Conservation (phyloP, 768 basidiomycete genomes). For the Mycena crocata region DNA sequence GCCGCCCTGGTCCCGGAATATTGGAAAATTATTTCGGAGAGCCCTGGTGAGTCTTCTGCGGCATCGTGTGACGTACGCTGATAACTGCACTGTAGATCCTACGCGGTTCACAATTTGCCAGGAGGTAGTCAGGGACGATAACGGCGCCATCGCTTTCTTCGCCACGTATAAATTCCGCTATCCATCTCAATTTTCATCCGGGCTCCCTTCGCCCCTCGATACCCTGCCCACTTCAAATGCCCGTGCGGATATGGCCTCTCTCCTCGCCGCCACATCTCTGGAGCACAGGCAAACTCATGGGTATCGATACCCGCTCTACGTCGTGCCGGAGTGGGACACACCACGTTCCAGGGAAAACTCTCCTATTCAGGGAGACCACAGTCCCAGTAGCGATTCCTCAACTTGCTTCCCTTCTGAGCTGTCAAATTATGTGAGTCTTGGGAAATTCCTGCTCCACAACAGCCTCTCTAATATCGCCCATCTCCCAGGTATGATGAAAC, state of each 20-base stretch:
- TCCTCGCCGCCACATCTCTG: constrained; percentile 9
- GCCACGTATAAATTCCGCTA: constrained; percentile 71
- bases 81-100: constrained; percentile 63
- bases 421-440: constrained; percentile 48
- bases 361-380: constrained; percentile 29
- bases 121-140: constrained; percentile 60
- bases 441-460: constrained; percentile 17
- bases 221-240: constrained; percentile 24
- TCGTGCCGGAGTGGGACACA: constrained; percentile 12
- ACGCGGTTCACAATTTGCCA: constrained; percentile 75
- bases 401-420: constrained; percentile 45
- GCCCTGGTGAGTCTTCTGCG: constrained; percentile 56
- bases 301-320: constrained; percentile 20
- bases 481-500: constrained; percentile 27
- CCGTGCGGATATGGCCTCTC: constrained; percentile 5
- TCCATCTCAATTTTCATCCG: constrained; percentile 31
- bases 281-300: constrained; percentile 1
- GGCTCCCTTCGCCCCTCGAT: constrained; percentile 26
- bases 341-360: constrained; percentile 14
- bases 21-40: constrained; percentile 70
- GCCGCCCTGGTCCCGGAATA: constrained; percentile 72
- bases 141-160: constrained; percentile 58
- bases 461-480: constrained; percentile 15
- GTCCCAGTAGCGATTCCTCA: constrained; percentile 33
- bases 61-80: constrained; percentile 6